Percentiles rank a stretch among this genome's conserved stretches.
These are phyloP conservation scores for Infundibulicybe gibba DNA, from an alignment of 768 basidiomycete species.

Conservation along the genomic window DNA sequence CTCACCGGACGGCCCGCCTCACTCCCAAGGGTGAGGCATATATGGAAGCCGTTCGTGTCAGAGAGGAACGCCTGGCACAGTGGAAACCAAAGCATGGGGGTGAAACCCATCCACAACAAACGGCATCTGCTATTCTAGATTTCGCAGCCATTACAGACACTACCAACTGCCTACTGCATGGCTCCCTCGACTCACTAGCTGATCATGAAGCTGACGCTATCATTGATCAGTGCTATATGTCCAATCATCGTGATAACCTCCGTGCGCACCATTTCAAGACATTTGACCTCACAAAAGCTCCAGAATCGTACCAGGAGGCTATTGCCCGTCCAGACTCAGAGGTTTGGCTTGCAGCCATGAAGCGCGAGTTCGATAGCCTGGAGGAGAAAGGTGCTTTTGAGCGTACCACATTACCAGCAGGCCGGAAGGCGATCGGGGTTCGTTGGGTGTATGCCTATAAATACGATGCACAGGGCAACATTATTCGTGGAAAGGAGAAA, in stretches of 20 bases:
- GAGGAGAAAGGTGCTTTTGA: conserved; percentile 21
- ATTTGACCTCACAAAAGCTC: conserved; percentile 13
- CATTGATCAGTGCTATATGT: no score
- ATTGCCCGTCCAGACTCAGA: conserved; percentile 9
- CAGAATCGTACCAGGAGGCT: conserved; percentile 13
- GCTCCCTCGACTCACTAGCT: no score
- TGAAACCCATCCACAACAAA: no score
- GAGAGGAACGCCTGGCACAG: no score
- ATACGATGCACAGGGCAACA: conserved; percentile 26
- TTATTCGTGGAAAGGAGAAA: conserved; percentile 22
- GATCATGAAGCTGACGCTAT: no score
- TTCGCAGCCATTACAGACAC: no score
- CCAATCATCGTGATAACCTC: no score
- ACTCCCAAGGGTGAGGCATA: background rate
- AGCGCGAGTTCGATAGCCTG: conserved; percentile 16
- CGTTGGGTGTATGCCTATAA: conserved; percentile 36
- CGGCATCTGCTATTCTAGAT: no score
- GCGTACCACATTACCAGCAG: conserved; percentile 15
- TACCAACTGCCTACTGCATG: no score
- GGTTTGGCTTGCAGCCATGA: conserved; percentile 19
- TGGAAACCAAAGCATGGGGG: no score
- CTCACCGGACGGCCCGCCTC: background rate
- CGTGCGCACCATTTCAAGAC: no score
- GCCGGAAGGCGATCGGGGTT: conserved; percentile 20
- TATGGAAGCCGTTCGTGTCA: background rate